Base-by-base conservation (phyloP, 2,329 filamentous ascomycete species). In the Aspergillus sergii region DNA sequence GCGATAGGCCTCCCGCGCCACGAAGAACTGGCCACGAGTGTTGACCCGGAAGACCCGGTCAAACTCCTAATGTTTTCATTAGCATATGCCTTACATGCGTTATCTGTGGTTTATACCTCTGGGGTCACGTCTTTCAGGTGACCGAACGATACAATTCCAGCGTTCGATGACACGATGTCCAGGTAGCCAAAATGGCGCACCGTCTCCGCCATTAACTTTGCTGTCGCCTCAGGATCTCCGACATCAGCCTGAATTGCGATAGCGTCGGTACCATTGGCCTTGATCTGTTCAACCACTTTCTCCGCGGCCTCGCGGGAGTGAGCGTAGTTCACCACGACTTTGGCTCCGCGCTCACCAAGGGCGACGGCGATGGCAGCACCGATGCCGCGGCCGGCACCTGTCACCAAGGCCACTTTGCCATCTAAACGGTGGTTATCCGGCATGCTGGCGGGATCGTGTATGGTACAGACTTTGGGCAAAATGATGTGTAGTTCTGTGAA, bases 231-330 rank as follows among this genome's bases (percentile, higher is more conserved):
- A 53, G 90, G 85, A 64, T 90, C 81, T 68, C 86, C 83, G 61
- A 92, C 85, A 79, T 92, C 89, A 70, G 89, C 90, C 80, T 88
- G 85, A 79, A 91, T 81, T 65, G 88, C 84, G 16, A 85, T 83
- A 45, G 89, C 87, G 66, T 89, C 86, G 57, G 84, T 83, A 60
- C 89, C 89, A 61, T 82, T 77, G 70, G 84, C 83, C 81, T 90
- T 86, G 82, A 92, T 91, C 74, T 85, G 79, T 59, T 85, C 78
- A 64, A 91, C 89, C 62, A 91, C 84, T 72, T 88, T 83, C 67
- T 91, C 84, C 59, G 90, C 90, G 23, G 88, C 85, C 58, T 86
- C 82, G 63, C 82, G 78, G 73, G 86, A 87, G 81, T 90, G 89
- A 76, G 88, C 74, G 63, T 78, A 80, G 71, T 80, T 80, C 63